These are phyloP conservation scores for Ogataea dorogensis DNA, from an alignment of 805 yeast genomes.

Conservation along the genomic window DNA sequence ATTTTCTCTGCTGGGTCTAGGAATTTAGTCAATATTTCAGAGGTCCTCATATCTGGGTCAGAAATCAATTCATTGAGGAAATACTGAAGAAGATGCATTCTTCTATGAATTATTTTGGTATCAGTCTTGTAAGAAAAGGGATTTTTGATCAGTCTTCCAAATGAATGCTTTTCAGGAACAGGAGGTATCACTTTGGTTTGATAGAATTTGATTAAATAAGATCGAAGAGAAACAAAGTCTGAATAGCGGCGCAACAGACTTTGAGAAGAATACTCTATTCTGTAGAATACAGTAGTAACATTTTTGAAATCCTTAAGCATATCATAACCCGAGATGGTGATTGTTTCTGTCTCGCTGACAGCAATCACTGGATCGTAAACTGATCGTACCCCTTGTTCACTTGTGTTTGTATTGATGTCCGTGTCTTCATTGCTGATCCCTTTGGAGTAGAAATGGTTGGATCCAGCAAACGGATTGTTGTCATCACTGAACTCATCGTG, in stretches of 20 bases:
- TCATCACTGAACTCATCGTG: constrained; percentile 34
- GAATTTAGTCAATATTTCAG: constrained; percentile 44
- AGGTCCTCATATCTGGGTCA: constrained; percentile 35
- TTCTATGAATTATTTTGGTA: constrained; percentile 41
- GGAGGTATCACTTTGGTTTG: constrained; percentile 94
- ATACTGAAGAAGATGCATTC: constrained; percentile 44
- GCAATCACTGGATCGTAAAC: background rate
- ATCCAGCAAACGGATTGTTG: constrained; percentile 38
- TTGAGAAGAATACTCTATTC: constrained; percentile 22
- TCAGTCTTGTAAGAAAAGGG: constrained; percentile 35
- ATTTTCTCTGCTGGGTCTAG: constrained; percentile 49
- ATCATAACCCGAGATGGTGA: constrained; percentile 20
- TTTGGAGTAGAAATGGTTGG: constrained; percentile 31
- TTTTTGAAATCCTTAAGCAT: constrained; percentile 27
- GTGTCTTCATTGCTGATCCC: constrained; percentile 21
- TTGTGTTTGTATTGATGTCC: background rate
- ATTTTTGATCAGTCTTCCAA: constrained; percentile 35
- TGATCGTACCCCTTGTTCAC: constrained; percentile 1
- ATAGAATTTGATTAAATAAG: constrained; percentile 62
- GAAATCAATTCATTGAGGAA: constrained; percentile 42
- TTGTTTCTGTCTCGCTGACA: constrained; percentile 1
- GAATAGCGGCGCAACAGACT: constrained; percentile 73
- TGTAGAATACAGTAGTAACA: constrained; percentile 33
- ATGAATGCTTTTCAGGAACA: constrained; percentile 81
- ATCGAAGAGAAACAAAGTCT: constrained; percentile 83